Evolutionary conservation across 2,329 filamentous ascomycete genomes (phyloP), one percentile per base, ranked within the genome.

Genomic region (Leptosphaerulina australis): DNA sequence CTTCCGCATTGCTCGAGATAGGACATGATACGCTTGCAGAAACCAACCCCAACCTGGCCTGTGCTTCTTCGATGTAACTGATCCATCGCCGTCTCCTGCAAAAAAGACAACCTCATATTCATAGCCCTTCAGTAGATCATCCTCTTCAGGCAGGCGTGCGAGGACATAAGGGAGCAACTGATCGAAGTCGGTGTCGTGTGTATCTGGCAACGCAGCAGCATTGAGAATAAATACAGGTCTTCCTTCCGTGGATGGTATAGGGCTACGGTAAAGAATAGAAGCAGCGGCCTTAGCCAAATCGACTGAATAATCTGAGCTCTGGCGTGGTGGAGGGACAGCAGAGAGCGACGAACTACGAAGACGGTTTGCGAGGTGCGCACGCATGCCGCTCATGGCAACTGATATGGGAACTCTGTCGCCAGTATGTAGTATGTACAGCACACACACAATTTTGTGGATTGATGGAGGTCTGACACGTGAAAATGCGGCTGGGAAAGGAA

Each of bases 81-180:
- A 74, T 37, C 75, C 77, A 36, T 74, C 73, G 28, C 75, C 75
- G 8, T 79, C 80, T n/a, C 80, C 81, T 4, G 81, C 80, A 59
- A 83, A 83, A 68, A 83, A 82, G 46, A 83, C 71, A 35, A 83
- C 76, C 60, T 82, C 81, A 57, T 83, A 83, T 47, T 81, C 79
- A 15, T 75, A 76, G 2, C 80, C 80, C 37, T 73, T 74, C 22
- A 81, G 71, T 49, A 83, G 64, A 54, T 83, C 81, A 36, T 83
- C 80, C 55, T 83, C 80, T 17, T 77, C 77, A 2, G 81, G 81
- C 21, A 83, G 68, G 45, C 80, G 73, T 3, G 78, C 77, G 11
- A 83, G 72, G 5, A 83, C 80, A 51, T 83, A 83, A 3, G 80
- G 79, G 5, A 83, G 69, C 12, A 83, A 70, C 30, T 70, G 70